Evolutionary conservation across 1,284 basidiomycete genomes (phyloP).

Genomic region (Ustilago cynodontis): DNA sequence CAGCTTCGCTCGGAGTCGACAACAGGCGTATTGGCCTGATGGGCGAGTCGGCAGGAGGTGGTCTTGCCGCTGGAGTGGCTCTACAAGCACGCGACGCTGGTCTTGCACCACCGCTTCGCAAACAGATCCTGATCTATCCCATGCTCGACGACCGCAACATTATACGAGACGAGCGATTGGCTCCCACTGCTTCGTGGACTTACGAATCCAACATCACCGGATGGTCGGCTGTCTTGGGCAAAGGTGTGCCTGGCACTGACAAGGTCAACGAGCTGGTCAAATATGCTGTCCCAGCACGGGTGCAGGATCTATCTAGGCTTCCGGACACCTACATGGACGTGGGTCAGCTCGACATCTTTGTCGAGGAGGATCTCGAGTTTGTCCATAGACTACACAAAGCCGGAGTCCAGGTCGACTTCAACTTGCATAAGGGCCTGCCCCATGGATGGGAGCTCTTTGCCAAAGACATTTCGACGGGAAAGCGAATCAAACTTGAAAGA

Average conservation of each 20-base stretch:
- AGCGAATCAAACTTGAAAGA: slow-evolving; percentile 12
- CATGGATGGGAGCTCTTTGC: slow-evolving; percentile 37
- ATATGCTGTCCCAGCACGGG: slow-evolving; percentile 29
- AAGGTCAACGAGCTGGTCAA: slow-evolving; percentile 21
- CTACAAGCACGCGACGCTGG: slow-evolving; percentile 30
- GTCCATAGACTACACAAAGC: slow-evolving; percentile 28
- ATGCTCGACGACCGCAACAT: slow-evolving; percentile 44
- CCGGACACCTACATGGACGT: slow-evolving; percentile 37
- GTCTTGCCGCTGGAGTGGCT: slow-evolving; percentile 36
- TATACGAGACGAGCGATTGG: slow-evolving; percentile 16
- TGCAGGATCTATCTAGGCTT: slow-evolving; percentile 20
- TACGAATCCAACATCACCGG: slow-evolving; percentile 30
- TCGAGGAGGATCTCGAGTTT: slow-evolving; percentile 27
- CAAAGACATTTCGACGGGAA: slow-evolving; percentile 5
- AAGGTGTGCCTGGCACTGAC: slow-evolving; percentile 20
- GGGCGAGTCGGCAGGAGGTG: slow-evolving; percentile 41
- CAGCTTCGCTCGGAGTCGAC: slow-evolving; percentile 27
- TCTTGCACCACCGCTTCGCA: slow-evolving; percentile 26
- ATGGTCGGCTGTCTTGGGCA: slow-evolving; percentile 31
- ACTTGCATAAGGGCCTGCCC: slow-evolving; percentile 29
- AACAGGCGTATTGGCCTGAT: slow-evolving; percentile 25
- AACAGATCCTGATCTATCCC: slow-evolving; percentile 43
- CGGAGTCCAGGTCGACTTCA: slow-evolving; percentile 29
- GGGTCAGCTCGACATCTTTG: slow-evolving; percentile 41
- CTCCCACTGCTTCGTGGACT: slow-evolving; percentile 17